A percentile compares a stretch with the other conserved stretches of the same genome.
Conservation (phyloP, 1,284 basidiomycete genomes). For the Leccinum huronense region DNA sequence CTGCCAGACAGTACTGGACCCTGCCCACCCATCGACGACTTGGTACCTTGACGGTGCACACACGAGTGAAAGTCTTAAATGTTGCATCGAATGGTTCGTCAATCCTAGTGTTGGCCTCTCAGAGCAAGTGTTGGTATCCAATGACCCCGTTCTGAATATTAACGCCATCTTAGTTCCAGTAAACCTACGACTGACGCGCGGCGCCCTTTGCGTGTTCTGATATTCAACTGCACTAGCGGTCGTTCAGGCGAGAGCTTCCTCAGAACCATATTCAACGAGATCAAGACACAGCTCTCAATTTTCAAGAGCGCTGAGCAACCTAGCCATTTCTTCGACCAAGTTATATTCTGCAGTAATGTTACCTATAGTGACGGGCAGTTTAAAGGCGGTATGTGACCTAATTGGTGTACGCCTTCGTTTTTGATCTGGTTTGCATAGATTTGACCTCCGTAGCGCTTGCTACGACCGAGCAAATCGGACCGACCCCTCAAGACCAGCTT, state of each 20-base stretch:
- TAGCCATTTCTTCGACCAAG: conserved; percentile 70
- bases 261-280: conserved; percentile 52
- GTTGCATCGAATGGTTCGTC: conserved; percentile 87
- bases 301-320: conserved; percentile 40
- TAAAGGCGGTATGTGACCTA: conserved; percentile 74
- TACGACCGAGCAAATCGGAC: conserved; percentile 59
- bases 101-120: conserved; percentile 50
- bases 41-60: conserved; percentile 98
- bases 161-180: conserved; percentile 9
- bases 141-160: not conserved
- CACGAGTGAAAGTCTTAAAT: conserved; percentile 86
- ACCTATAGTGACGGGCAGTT: conserved; percentile 88
- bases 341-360: conserved; percentile 95
- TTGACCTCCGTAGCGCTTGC: conserved; percentile 69
- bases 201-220: conserved; percentile 56
- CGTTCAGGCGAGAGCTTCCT: conserved; percentile 80
- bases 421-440: conserved; percentile 46
- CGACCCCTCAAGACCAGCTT: conserved; percentile 78
- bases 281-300: conserved; percentile 46
- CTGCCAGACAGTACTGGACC: conserved; percentile 82
- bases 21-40: conserved; percentile 47
- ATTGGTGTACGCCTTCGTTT: not conserved
- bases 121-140: conserved; percentile 25
- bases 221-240: conserved; percentile 97
- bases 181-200: conserved; percentile 11